Percentiles rank a stretch among this genome's conserved stretches.
Evolutionary conservation across 2,329 filamentous ascomycete genomes (phyloP).

Genomic region (Colletotrichum sp.): DNA sequence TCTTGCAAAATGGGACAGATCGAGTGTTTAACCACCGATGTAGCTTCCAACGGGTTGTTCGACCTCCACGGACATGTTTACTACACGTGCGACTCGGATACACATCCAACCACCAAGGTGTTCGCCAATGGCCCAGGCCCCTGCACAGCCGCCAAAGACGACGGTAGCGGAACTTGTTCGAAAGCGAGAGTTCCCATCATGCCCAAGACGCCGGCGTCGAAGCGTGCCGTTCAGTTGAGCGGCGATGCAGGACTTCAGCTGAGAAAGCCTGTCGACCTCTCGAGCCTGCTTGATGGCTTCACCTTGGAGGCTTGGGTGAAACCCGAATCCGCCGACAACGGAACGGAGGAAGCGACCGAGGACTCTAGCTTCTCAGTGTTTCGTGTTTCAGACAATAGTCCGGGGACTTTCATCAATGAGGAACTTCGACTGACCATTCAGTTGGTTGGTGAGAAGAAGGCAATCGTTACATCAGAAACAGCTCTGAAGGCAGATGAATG

Average conservation of each 20-base stretch:
- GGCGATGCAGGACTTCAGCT: not conserved
- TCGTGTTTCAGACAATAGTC: too few species aligned
- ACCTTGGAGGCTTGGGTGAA: not conserved
- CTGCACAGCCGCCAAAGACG: not conserved
- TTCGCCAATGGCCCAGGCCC: not conserved
- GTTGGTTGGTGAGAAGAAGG: not conserved
- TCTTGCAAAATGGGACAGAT: not conserved
- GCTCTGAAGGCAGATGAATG: not conserved
- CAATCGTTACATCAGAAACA: not conserved
- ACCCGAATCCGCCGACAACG: not conserved
- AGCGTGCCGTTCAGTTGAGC: not conserved
- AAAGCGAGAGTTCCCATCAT: not conserved
- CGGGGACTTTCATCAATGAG: too few species aligned
- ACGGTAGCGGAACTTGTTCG: not conserved
- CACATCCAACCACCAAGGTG: not conserved
- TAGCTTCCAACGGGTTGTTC: not conserved
- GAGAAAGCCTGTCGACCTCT: not conserved
- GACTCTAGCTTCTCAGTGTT: too few species aligned
- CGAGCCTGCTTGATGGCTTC: not conserved
- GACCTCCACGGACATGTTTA: not conserved
- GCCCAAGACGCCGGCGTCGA: not conserved
- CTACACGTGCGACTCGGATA: not conserved
- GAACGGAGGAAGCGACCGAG: not conserved
- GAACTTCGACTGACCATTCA: too few species aligned
- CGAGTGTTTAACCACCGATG: not conserved